Conservation (phyloP, 768 basidiomycete genomes). For the Termitomyces sp. region DNA sequence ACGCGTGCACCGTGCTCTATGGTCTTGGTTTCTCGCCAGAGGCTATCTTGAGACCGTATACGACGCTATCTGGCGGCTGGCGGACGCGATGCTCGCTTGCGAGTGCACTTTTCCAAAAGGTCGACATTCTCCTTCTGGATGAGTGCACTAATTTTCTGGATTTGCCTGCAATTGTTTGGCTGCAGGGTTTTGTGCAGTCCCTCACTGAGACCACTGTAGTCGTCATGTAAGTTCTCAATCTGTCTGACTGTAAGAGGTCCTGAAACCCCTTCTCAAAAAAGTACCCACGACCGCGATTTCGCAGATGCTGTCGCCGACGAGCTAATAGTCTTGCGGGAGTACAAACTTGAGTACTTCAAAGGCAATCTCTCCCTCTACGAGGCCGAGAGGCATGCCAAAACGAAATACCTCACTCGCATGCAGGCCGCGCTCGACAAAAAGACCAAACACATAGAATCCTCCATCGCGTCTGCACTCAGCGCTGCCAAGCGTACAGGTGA, state of each 20-base stretch:
- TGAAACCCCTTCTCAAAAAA: neutral
- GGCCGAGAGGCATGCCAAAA: constrained; percentile 38
- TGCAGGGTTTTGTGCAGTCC: constrained; percentile 45
- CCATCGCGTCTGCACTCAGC: constrained; percentile 48
- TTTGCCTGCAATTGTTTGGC: constrained; percentile 48
- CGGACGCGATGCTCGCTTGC: constrained; percentile 57
- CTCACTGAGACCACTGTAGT: constrained; percentile 47
- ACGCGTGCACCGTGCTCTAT: constrained; percentile 47
- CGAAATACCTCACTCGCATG: constrained; percentile 39
- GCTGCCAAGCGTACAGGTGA: constrained; percentile 56
- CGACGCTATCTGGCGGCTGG: constrained; percentile 63
- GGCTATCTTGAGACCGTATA: constrained; percentile 33
- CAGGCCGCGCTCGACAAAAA: constrained; percentile 37
- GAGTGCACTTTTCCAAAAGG: constrained; percentile 50
- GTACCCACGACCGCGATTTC: constrained; percentile 63
- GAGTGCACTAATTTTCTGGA: constrained; percentile 57
- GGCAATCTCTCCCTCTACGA: constrained; percentile 54
- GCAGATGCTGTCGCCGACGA: constrained; percentile 57
- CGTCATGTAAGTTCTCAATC: constrained; percentile 32
- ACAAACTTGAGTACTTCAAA: constrained; percentile 49
- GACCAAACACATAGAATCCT: constrained; percentile 42
- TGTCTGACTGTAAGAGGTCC: neutral
- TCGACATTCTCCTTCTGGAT: constrained; percentile 57
- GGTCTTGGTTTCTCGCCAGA: constrained; percentile 56
- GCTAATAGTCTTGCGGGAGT: constrained; percentile 54